phyloP scores from a whole-genome alignment of 2,329 filamentous ascomycete genomes.

The Penicillium vulpinum region DNA sequence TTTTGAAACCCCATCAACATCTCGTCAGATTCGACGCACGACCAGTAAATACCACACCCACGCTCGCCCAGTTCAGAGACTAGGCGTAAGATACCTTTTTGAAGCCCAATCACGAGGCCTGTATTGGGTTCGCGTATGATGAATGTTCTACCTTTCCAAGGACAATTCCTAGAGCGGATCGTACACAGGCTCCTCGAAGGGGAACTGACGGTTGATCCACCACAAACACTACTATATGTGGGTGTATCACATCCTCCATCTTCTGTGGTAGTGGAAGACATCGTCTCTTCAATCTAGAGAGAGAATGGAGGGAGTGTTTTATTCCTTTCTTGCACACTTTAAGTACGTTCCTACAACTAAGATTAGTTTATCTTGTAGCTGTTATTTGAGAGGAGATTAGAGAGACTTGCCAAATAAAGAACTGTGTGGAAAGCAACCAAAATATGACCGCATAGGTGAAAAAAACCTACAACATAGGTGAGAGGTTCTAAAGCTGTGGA shows the following conservation, averaged over 20 bases:
- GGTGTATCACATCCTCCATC: background rate
- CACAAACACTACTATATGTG: background rate
- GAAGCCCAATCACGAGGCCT: background rate
- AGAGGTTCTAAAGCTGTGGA: background rate
- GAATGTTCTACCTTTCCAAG: background rate
- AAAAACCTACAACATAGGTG: background rate
- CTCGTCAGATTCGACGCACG: background rate
- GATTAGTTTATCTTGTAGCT: background rate
- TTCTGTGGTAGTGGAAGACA: background rate
- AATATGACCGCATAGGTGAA: too few relatives aligned
- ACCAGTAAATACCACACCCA: background rate
- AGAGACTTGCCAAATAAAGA: background rate
- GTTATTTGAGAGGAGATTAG: background rate
- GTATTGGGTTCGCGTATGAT: background rate
- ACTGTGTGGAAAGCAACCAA: background rate
- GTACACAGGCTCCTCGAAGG: too few relatives aligned
- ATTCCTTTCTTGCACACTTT: background rate
- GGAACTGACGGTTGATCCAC: background rate
- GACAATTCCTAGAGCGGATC: background rate
- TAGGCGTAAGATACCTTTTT: background rate
- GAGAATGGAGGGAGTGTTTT: background rate
- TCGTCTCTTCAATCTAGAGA: background rate
- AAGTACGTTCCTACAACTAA: background rate
- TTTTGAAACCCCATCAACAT: background rate
- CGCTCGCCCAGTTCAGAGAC: background rate